These are phyloP conservation scores for Yamadazyma akitaensis DNA, from an alignment of 805 yeast genomes.

Conservation along the genomic window DNA sequence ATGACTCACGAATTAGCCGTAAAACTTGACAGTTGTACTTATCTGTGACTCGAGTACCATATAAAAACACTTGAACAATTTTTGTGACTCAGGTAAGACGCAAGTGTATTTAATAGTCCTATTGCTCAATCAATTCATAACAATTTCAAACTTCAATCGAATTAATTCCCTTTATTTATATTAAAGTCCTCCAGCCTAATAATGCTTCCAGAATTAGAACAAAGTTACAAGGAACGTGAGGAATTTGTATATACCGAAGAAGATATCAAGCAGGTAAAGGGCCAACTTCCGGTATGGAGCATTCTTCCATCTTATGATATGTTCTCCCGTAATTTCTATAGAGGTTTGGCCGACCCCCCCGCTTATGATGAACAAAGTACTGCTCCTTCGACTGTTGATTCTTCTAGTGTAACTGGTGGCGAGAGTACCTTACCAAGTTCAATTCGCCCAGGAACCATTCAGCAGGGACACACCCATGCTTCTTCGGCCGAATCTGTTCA, in stretches of 20 bases:
- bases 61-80: too few relatives aligned
- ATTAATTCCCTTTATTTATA: neutral
- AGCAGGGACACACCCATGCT: neutral
- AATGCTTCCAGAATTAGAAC: conserved; percentile 3
- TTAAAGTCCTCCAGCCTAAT: neutral
- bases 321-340: conserved; percentile 18
- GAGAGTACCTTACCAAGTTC: neutral
- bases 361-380: conserved; percentile 13
- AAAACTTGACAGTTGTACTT: too few relatives aligned
- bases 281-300: conserved; percentile 32
- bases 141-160: too few relatives aligned
- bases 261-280: conserved; percentile 6
- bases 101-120: too few relatives aligned
- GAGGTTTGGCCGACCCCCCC: conserved; percentile 20
- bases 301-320: conserved; percentile 40
- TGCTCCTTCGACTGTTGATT: neutral
- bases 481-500: neutral
- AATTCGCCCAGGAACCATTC: neutral
- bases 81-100: too few relatives aligned
- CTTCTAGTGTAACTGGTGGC: neutral
- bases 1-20: too few relatives aligned
- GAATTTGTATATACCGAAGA: conserved; percentile 4
- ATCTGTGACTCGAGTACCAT: too few relatives aligned
- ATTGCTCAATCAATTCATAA: neutral
- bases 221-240: conserved; percentile 1